phyloP scores from a whole-genome alignment of 441 rosid genomes.

The Adansonia rubrostipa region DNA sequence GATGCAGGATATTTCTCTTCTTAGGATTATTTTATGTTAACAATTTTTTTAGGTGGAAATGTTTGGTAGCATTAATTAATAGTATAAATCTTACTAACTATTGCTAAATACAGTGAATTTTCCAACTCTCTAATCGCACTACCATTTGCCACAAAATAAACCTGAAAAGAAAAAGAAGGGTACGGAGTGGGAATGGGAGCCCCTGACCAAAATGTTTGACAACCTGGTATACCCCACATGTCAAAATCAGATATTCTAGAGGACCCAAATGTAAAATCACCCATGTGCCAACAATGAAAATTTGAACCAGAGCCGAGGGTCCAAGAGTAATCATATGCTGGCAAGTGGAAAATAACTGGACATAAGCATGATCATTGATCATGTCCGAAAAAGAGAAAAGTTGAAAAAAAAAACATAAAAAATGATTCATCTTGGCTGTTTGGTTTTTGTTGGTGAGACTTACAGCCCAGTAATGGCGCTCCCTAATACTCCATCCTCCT shows the following conservation, averaged over 20 bases:
- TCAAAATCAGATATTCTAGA: background rate
- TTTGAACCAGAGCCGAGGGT: conserved; percentile 13
- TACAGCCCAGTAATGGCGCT: conserved; percentile 96
- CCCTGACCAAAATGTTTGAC: conserved; percentile 16
- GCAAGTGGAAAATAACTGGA: conserved; percentile 23
- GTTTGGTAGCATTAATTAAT: background rate
- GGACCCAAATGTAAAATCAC: conserved; percentile 10
- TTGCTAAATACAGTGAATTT: background rate
- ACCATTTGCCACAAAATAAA: background rate
- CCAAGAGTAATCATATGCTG: background rate
- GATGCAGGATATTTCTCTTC: background rate
- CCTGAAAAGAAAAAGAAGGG: background rate
- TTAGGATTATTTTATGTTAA: background rate
- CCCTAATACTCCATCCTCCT: conserved; percentile 84
- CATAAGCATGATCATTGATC: conserved; percentile 2
- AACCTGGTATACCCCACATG: background rate
- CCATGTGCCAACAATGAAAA: background rate
- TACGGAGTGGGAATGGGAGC: background rate
- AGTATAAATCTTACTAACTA: background rate
- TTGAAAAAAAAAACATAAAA: background rate
- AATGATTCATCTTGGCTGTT: background rate
- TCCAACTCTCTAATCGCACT: background rate
- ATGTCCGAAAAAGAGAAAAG: background rate
- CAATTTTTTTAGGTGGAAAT: background rate
- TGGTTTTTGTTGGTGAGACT: conserved; percentile 31